phyloP scores from a whole-genome alignment of 1,284 basidiomycete genomes.

The Sphaerobolus stellatus region DNA sequence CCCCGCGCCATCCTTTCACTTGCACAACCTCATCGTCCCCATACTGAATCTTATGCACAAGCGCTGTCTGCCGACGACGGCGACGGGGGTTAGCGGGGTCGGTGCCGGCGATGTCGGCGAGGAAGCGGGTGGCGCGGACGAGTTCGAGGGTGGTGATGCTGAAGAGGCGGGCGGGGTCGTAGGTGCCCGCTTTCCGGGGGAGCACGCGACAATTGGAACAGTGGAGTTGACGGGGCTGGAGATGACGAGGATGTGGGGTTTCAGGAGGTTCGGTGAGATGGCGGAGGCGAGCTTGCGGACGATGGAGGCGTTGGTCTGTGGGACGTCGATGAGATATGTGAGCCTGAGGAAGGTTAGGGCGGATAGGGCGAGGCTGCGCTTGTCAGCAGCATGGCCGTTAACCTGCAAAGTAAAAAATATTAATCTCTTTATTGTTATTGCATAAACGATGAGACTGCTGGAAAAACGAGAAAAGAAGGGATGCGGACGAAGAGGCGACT shows the following conservation, averaged over 20 bases:
- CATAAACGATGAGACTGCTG: too few species aligned
- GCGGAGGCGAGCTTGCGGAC: slow-evolving; percentile 93
- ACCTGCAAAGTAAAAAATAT: too few species aligned
- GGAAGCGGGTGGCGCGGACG: slow-evolving; percentile 91
- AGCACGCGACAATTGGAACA: slow-evolving; percentile 94
- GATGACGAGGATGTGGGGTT: slow-evolving; percentile 93
- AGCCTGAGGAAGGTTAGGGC: slow-evolving; percentile 53
- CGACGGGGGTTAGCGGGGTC: slow-evolving; percentile 69
- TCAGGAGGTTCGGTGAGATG: slow-evolving; percentile 83
- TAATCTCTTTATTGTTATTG: too few species aligned
- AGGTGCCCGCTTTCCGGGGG: slow-evolving; percentile 90
- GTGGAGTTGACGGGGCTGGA: slow-evolving; percentile 96
- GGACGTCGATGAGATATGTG: slow-evolving; percentile 96
- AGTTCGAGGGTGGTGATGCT: slow-evolving; percentile 98
- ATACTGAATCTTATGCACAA: slow-evolving; percentile 92
- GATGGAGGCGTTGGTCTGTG: slow-evolving; percentile 89
- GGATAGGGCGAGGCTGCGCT: slow-evolving; percentile 56
- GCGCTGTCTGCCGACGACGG: slow-evolving; percentile 86
- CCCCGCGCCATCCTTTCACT: slow-evolving; percentile 86
- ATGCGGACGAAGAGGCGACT: too few species aligned
- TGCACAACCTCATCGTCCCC: slow-evolving; percentile 92
- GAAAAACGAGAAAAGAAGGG: too few species aligned
- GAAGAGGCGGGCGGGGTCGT: slow-evolving; percentile 78
- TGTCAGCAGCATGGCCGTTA: slow-evolving; percentile 76
- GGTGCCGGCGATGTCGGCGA: slow-evolving; percentile 70